Conservation (phyloP, 2,329 filamentous ascomycete genomes). For the Penicillium sp. region DNA sequence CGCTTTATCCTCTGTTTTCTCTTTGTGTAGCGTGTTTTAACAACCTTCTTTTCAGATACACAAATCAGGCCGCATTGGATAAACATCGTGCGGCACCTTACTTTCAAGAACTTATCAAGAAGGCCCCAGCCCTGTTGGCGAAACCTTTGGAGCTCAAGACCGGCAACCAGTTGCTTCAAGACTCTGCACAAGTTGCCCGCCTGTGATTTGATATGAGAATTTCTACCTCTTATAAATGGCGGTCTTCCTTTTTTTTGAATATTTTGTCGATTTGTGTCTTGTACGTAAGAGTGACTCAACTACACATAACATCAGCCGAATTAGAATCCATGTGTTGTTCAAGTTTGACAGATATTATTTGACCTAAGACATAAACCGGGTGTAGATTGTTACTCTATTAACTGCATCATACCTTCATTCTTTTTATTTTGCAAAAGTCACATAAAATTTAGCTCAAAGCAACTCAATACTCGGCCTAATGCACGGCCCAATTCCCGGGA, state of each 20-base stretch:
- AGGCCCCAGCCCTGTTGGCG: background rate
- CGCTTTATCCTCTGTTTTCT: background rate
- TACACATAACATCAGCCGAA: background rate
- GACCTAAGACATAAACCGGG: background rate
- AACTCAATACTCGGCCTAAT: too few relatives aligned
- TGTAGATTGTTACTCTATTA: background rate
- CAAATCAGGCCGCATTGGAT: background rate
- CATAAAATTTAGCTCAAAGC: too few relatives aligned
- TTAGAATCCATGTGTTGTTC: background rate
- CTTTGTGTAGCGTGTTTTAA: background rate
- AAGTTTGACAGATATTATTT: background rate
- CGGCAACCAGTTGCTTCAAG: background rate
- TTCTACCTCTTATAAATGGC: background rate
- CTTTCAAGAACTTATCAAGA: background rate
- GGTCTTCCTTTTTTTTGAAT: background rate
- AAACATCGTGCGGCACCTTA: background rate
- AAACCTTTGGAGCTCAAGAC: background rate
- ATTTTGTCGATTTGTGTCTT: background rate
- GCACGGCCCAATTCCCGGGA: too few relatives aligned
- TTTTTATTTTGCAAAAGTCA: too few relatives aligned
- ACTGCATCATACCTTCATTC: background rate
- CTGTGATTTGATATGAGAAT: background rate
- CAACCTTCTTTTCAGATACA: background rate
- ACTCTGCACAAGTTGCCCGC: background rate
- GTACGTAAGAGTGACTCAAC: background rate